Base-by-base conservation (phyloP, 768 basidiomycete species). In the Piloderma croceum region DNA sequence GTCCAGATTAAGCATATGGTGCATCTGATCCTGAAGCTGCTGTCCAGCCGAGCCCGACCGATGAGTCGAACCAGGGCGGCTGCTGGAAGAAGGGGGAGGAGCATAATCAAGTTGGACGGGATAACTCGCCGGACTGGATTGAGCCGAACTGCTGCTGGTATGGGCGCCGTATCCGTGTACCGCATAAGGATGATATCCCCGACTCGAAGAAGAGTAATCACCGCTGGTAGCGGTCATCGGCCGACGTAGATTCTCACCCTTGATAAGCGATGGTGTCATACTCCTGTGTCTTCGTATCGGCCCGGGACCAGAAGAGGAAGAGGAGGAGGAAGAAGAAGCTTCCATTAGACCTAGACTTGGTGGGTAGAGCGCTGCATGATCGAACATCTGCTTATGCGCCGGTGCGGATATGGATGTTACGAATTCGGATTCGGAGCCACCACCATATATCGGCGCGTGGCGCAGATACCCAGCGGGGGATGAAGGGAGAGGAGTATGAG, bases 281-380 rank as follows among this genome's bases (percentile, higher is more conserved):
- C 83, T 85, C 41, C 85, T 71, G 53, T 86, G 78, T 34, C 86
- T 69, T 38, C 83, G 65, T 34, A 79, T 69, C 7, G 83, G 81
- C 7, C 83, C 81, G 12, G 17, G 52, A 13, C 48, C 37, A 10
- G 56, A 52, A 12, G 49, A 53, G 31, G 52, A 54, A 13, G 59
- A 48, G 17, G 56, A 43, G 21, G 33, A 31, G 10, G n/a, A 23
- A 27, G 40, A 18, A 20, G 40, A 33, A n/a, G 41, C 17, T 15
- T 18, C 15, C 12, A n/a, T n/a, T 6, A 19, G 6, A 15, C 17
- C 11, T 9, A 2, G 24, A 37, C 12, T 25, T 37, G 22, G 57
- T 0, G 73, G 67, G 50, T 76, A 82, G 34, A 81, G 56, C 39
- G 65, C 46, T 1, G 61, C 45, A 51, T 81, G 74, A 60, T 84